phyloP scores from a whole-genome alignment of 129 eudicot genomes.

The Centaurea solstitialis region DNA sequence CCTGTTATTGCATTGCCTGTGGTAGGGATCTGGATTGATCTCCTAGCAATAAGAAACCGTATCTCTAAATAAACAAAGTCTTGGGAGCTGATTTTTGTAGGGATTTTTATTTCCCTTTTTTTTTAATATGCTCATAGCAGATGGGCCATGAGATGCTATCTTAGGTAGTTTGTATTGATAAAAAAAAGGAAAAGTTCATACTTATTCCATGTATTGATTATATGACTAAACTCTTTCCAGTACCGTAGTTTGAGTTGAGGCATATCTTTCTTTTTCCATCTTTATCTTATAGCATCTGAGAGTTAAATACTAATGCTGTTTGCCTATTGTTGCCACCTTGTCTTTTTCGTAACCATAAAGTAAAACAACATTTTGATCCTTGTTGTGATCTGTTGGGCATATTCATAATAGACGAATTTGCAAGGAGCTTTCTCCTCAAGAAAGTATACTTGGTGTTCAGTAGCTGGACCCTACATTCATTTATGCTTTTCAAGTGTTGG shows the following conservation, averaged over 20 bases:
- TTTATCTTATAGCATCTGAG: background rate
- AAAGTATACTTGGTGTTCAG: background rate
- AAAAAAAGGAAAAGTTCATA: too few species aligned
- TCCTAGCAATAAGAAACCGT: background rate
- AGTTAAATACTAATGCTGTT: background rate
- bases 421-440: background rate
- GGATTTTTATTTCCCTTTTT: background rate
- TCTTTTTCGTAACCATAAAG: background rate
- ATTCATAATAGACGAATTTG: background rate
- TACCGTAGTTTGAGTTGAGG: background rate
- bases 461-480: background rate
- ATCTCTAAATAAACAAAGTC: background rate
- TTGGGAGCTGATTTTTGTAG: background rate
- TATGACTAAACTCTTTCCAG: background rate
- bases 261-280: background rate
- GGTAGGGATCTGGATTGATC: background rate
- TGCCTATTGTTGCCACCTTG: background rate
- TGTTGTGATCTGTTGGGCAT: background rate
- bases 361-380: background rate
- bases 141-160: background rate
- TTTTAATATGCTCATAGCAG: background rate
- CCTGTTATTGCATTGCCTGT: background rate
- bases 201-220: too few species aligned
- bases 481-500: background rate
- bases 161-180: background rate